A percentile compares a stretch with the other conserved stretches of the same genome.
Evolutionary conservation across 2,329 filamentous ascomycete genomes (phyloP).

Genomic region (Apiospora pterosperma): DNA sequence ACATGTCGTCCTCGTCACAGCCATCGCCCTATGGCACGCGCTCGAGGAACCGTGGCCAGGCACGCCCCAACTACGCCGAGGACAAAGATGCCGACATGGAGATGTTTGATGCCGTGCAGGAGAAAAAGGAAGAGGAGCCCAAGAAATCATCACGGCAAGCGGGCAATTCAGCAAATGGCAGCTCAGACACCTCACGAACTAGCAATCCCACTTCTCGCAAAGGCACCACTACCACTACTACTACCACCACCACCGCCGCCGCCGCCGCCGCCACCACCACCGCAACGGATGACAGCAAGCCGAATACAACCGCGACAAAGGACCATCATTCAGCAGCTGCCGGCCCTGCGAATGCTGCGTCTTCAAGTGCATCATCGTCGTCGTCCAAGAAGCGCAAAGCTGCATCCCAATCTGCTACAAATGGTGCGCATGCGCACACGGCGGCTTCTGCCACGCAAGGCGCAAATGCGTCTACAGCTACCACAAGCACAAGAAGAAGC

Average conservation of each 20-base stretch:
- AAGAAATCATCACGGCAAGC: constrained; percentile 55
- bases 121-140: constrained; percentile 52
- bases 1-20: constrained; percentile 51
- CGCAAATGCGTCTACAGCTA: constrained; percentile 20
- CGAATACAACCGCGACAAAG: constrained; percentile 20
- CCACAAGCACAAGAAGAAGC: constrained; percentile 22
- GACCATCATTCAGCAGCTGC: constrained; percentile 21
- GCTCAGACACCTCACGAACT: constrained; percentile 25
- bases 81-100: constrained; percentile 89
- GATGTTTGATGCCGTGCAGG: constrained; percentile 64
- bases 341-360: constrained; percentile 16
- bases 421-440: constrained; percentile 13
- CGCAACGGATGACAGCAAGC: constrained; percentile 25
- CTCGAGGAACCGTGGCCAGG: constrained; percentile 80
- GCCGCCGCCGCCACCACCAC: neutral
- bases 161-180: constrained; percentile 30
- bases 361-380: constrained; percentile 20
- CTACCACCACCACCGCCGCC: neutral
- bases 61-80: constrained; percentile 92
- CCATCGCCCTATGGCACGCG: constrained; percentile 73
- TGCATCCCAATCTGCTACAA: constrained; percentile 37
- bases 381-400: constrained; percentile 84
- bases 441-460: constrained; percentile 16
- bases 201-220: constrained; percentile 36
- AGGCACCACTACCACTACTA: constrained; percentile 14